These are phyloP conservation scores for Cudoniella acicularis DNA, from an alignment of 495 filamentous ascomycete genomes.

Conservation along the genomic window DNA sequence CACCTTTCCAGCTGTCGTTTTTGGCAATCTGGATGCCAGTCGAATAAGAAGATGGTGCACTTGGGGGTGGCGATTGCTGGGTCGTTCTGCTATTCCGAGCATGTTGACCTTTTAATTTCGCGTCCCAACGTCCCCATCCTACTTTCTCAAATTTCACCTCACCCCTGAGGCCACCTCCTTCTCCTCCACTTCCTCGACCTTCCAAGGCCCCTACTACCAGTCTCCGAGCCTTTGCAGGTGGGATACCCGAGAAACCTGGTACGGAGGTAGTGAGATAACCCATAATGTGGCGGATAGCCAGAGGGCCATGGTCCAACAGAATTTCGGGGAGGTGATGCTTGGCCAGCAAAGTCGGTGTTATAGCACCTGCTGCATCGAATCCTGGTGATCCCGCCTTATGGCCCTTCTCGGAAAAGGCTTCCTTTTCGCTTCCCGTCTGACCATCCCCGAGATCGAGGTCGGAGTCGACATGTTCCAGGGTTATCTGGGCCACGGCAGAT, in stretches of 20 bases:
- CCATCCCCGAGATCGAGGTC: constrained; percentile 81
- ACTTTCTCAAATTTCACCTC: constrained; percentile 93
- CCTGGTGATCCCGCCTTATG: constrained; percentile 40
- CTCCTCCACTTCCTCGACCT: constrained; percentile 60
- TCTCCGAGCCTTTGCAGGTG: constrained; percentile 86
- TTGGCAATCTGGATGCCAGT: constrained; percentile 65
- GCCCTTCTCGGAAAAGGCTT: constrained; percentile 33
- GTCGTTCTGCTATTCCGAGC: constrained; percentile 42
- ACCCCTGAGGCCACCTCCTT: constrained; percentile 59
- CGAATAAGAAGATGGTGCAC: constrained; percentile 49
- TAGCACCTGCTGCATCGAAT: constrained; percentile 74
- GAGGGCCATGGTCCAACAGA: constrained; percentile 79
- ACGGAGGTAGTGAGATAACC: constrained; percentile 88
- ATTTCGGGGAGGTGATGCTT: constrained; percentile 91
- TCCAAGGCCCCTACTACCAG: constrained; percentile 83
- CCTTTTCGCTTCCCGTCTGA: constrained; percentile 20
- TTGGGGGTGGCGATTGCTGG: constrained; percentile 43
- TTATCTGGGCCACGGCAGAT: constrained; percentile 37
- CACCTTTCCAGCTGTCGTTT: constrained; percentile 40
- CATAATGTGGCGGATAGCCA: constrained; percentile 94
- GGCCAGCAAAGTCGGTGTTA: constrained; percentile 82
- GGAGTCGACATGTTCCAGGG: constrained; percentile 71
- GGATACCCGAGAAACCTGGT: constrained; percentile 87
- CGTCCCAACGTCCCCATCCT: constrained; percentile 96
- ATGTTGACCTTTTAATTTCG: constrained; percentile 65